Evolutionary conservation across 371 early-diverging fungal genomes (phyloP).

Genomic region (Rhizopus delemar): DNA sequence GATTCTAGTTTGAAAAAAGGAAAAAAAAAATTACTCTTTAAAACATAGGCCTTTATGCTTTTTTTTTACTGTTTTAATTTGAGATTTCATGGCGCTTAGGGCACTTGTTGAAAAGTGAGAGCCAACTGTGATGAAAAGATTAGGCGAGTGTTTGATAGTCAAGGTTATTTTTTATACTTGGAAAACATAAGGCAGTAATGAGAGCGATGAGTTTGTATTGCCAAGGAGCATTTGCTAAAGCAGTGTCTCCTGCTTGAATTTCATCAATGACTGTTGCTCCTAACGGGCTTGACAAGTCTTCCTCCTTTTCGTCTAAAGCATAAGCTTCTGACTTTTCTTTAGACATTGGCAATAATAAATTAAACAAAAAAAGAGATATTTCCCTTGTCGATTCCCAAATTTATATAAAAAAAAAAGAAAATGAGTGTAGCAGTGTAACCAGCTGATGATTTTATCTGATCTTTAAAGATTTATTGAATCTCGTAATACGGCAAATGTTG

Average conservation of each 20-base stretch:
- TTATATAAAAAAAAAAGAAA: too few relatives aligned
- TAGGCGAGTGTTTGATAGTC: neutral
- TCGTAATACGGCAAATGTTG: too few relatives aligned
- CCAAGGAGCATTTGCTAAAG: conserved; percentile 43
- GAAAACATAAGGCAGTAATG: conserved; percentile 39
- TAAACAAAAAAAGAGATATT: too few relatives aligned
- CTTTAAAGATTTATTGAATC: neutral
- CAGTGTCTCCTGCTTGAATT: conserved; percentile 32
- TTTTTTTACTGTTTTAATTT: conserved; percentile 57
- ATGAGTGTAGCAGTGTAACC: neutral
- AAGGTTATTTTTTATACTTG: conserved; percentile 21
- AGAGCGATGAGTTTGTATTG: conserved; percentile 41
- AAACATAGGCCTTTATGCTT: too few relatives aligned
- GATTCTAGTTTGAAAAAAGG: conserved; percentile 1
- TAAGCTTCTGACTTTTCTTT: neutral
- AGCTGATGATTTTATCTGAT: neutral
- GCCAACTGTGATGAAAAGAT: conserved; percentile 49
- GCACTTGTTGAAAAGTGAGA: conserved; percentile 75
- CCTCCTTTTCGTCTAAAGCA: neutral
- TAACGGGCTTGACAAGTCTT: neutral
- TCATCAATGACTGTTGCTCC: neutral
- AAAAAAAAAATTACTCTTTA: too few relatives aligned
- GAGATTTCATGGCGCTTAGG: conserved; percentile 67
- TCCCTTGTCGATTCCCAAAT: too few relatives aligned
- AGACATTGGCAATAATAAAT: neutral